Base-by-base conservation (phyloP, 441 rosid genomes). In the Breynia disticha region DNA sequence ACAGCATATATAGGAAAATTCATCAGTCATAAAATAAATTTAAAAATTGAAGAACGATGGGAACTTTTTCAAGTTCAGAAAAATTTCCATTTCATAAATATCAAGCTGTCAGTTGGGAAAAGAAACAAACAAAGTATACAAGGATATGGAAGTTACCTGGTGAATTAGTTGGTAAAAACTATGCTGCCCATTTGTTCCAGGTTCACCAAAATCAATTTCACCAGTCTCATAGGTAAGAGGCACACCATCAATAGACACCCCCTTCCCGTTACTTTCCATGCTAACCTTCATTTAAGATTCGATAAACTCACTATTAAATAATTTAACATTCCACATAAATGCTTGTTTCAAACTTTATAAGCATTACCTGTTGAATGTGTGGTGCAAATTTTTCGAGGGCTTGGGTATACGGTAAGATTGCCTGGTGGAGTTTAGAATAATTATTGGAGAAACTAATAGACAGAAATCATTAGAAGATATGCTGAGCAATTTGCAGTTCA, bases 221-320 rank as follows among this genome's bases (percentile, higher is more conserved):
- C 98, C 98, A 35, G 95, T 78, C 72, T 75, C 95, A 42, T 67
- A 84, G 22, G 95, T 81, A 67, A 91, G 95, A 39, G 86, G 84
- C 56, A 70, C 67, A 46, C 97, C 97, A 68, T 86, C 95, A 56
- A 91, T 88, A 16, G 98, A 88, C 24, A 91, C 97, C 63, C 98
- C 98, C 73, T 91, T 91, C 54, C 97, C 98, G 70, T 91, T 91
- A 69, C 98, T 91, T 81, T 91, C 98, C 98, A 91, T 91, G 79
- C 97, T 91, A 65, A 91, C 95, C 97, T 91, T 55, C 24, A 73
- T 51, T 50, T 46, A 69, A 55, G 53, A 13, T 22, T 16, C 59
- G 46, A 65, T 59, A 52, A 46, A 48, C 11, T 47, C 43, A 51
- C 48, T 42, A 39, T 17, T n/a, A 60, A 64, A 50, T 19, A 48